Percentiles rank a stretch among this genome's conserved stretches.
These are phyloP conservation scores for Podospora sp. DNA, from an alignment of 495 filamentous ascomycete species.

Conservation along the genomic window DNA sequence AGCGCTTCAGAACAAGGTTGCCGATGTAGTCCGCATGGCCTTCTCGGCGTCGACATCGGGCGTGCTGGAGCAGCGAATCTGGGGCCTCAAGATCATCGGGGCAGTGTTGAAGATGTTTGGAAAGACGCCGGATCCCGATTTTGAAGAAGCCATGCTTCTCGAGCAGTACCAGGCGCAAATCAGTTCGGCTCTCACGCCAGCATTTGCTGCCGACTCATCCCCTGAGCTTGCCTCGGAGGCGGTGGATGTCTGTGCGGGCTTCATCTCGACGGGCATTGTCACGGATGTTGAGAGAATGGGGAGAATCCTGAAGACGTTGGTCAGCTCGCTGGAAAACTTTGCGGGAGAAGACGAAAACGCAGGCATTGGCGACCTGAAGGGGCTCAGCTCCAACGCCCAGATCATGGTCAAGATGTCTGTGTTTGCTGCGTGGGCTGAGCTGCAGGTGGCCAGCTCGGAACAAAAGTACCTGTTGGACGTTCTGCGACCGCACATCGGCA, in stretches of 20 bases:
- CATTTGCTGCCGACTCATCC: conserved; percentile 93
- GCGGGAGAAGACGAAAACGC: conserved; percentile 80
- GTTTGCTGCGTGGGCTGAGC: conserved; percentile 97
- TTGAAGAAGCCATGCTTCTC: conserved; percentile 89
- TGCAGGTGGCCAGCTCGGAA: conserved; percentile 94
- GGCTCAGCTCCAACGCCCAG: conserved; percentile 91
- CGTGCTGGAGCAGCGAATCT: conserved; percentile 84
- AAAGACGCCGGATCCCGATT: conserved; percentile 92
- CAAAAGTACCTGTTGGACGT: conserved; percentile 88
- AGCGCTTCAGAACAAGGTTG: conserved; percentile 79
- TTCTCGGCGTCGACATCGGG: conserved; percentile 96
- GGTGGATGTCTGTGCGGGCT: conserved; percentile 95
- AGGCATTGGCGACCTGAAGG: conserved; percentile 89
- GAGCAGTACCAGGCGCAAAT: conserved; percentile 99
- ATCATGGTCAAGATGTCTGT: conserved; percentile 98
- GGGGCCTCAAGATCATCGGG: conserved; percentile 90
- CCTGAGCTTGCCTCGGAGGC: conserved; percentile 93
- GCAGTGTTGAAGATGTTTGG: conserved; percentile 95
- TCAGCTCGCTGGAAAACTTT: conserved; percentile 91
- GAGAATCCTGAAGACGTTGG: conserved; percentile 88
- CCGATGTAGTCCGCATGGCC: conserved; percentile 94
- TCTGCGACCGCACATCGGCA: conserved; percentile 85
- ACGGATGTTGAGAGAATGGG: conserved; percentile 98
- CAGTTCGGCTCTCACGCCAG: conserved; percentile 91
- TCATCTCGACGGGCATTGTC: conserved; percentile 96